phyloP scores from a whole-genome alignment of 2,329 filamentous ascomycete genomes.

The Claviceps citrina region DNA sequence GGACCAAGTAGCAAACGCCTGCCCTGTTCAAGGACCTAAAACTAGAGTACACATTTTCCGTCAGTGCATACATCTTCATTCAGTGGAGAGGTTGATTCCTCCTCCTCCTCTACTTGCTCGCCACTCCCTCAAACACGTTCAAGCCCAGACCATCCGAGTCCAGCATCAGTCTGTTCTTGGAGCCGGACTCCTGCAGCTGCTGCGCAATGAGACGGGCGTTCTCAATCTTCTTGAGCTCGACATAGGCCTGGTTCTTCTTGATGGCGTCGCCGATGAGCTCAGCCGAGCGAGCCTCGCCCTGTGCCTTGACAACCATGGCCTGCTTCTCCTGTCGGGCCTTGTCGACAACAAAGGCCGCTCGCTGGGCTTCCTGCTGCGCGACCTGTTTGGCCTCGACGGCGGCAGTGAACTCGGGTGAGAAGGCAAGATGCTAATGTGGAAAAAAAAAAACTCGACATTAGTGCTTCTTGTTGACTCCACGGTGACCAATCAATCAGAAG shows the following conservation, averaged over 20 bases:
- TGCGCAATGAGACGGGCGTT: slow-evolving; percentile 82
- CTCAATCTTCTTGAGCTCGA: slow-evolving; percentile 96
- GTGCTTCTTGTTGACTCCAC: neutral
- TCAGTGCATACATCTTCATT: no score
- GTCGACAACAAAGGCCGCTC: slow-evolving; percentile 94
- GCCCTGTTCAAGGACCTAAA: neutral
- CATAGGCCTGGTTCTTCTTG: slow-evolving; percentile 97
- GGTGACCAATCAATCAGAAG: neutral
- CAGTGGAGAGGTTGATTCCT: neutral
- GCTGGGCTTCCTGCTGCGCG: slow-evolving; percentile 83
- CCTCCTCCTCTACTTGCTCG: slow-evolving; percentile 25
- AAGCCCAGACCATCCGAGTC: slow-evolving; percentile 82
- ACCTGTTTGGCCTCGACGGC: slow-evolving; percentile 62
- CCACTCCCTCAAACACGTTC: slow-evolving; percentile 53
- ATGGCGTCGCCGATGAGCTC: slow-evolving; percentile 97
- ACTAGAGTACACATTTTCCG: no score
- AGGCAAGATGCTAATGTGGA: slow-evolving; percentile 44
- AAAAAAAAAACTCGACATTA: neutral
- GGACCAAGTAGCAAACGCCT: no score
- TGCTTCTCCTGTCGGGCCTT: slow-evolving; percentile 99
- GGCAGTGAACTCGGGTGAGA: slow-evolving; percentile 59
- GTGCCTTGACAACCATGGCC: slow-evolving; percentile 92
- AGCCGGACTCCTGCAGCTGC: slow-evolving; percentile 70
- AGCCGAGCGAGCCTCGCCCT: slow-evolving; percentile 96
- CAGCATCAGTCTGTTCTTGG: slow-evolving; percentile 85